These are phyloP conservation scores for Rhodomyrtus psidioides DNA, from an alignment of 441 rosid genomes.

Conservation along the genomic window DNA sequence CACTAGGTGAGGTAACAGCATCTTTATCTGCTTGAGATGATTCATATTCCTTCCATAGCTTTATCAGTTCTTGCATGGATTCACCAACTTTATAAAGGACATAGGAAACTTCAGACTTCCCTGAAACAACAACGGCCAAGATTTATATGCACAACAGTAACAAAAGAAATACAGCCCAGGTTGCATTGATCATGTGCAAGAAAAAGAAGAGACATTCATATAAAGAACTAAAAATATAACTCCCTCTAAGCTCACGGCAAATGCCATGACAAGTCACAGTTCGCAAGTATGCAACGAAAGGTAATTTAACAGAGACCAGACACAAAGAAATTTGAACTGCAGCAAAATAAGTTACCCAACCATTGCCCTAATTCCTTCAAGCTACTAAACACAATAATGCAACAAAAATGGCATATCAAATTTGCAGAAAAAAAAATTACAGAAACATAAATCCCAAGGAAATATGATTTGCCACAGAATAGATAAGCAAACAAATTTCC, in stretches of 20 bases:
- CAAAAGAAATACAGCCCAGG: not conserved
- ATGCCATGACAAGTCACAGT: not conserved
- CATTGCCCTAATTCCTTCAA: not conserved
- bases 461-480: not conserved
- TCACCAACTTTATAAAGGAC: constrained; percentile 96
- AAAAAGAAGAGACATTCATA: not conserved
- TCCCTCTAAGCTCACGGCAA: not conserved
- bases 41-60: constrained; percentile 87
- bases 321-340: not conserved
- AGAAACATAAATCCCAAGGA: not conserved
- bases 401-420: not conserved
- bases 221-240: not conserved
- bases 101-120: constrained; percentile 73
- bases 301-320: not conserved
- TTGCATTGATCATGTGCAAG: not conserved
- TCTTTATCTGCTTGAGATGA: constrained; percentile 61
- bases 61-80: constrained; percentile 97
- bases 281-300: not conserved
- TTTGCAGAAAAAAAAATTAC: no score
- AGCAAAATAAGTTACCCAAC: not conserved
- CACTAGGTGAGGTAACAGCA: constrained; percentile 51
- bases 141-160: not conserved
- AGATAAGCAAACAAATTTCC: not conserved
- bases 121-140: constrained; percentile 42
- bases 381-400: not conserved